Base-by-base conservation (phyloP, 768 basidiomycete genomes). In the Flagelloscypha sp. region DNA sequence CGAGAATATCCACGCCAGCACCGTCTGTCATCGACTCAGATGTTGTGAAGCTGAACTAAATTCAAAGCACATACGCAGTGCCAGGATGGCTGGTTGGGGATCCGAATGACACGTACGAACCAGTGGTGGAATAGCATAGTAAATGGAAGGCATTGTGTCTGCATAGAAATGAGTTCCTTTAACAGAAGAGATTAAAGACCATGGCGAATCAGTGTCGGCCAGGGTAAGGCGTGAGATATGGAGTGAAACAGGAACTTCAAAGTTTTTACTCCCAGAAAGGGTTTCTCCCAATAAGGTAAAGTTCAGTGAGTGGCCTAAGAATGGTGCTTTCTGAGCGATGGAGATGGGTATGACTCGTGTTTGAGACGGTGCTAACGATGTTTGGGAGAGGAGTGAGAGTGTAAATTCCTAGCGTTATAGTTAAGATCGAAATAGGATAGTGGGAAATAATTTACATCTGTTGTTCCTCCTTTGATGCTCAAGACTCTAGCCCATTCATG, bases 1-100 rank as follows among this genome's bases (percentile, higher is more conserved):
- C 41, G 24, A 76, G 40, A 6, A 86, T 68, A 41, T 90, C 80
- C 4, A 86, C 85, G 2, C 90, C 90, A 1, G 92, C 89, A 2
- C 92, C 92, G 54, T 94, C 85, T 87, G 21, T 27, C 27, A 25
- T 13, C 10, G 23, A 41, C 15, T 41, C 24, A 36, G 20, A 41
- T 7, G 30, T 8, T 40, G 37, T 27, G 17, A 32, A 22, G 21
- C 16, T 27, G 4, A 17, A 27, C 23, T 21, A 19, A 36, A 34
- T 18, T 35, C 5, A 10, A 15, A 3, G 30, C 1, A 67, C 72
- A 44, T 44, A 84, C 84, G 79, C 38, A 89, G 57, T 18, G 77
- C 74, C 22, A 84, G 48, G 20, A 84, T 68, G 0, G 78, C 75
- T 7, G 75, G 65, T 22, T 55, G 48, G n/a, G 54, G 48, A n/a